phyloP scores from a whole-genome alignment of 192 early-diverging fungal species.

The Coemansia sp. region DNA sequence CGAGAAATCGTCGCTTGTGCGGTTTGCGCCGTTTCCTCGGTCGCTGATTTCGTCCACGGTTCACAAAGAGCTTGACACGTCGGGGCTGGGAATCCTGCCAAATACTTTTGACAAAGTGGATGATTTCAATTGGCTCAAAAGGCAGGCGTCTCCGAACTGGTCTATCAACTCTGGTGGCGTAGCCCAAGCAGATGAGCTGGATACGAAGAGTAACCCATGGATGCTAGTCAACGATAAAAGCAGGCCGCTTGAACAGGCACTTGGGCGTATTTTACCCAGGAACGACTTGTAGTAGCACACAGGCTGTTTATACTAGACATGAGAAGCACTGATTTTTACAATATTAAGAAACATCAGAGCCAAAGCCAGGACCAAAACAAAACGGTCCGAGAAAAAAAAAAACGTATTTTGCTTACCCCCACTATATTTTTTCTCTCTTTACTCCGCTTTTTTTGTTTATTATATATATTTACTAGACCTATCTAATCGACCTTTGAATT shows the following conservation, averaged over 20 bases:
- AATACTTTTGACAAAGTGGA: constrained; percentile 69
- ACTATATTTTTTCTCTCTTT: background rate
- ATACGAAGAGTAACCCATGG: no score
- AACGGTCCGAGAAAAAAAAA: no score
- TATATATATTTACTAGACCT: no score
- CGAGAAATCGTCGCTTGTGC: constrained; percentile 69
- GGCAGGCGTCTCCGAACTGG: constrained; percentile 82
- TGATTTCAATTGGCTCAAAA: constrained; percentile 89
- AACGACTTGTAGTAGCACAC: no score
- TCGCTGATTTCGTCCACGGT: constrained; percentile 37
- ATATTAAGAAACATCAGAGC: no score
- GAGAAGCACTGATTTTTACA: no score
- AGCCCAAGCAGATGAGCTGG: no score
- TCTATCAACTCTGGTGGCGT: background rate
- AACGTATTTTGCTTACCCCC: no score
- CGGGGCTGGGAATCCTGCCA: constrained; percentile 8
- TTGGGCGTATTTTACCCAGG: background rate
- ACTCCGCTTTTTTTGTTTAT: background rate
- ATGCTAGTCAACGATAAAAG: constrained; percentile 1
- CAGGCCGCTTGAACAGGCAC: background rate
- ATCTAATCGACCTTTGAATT: background rate
- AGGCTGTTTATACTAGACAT: no score
- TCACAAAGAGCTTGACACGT: constrained; percentile 7
- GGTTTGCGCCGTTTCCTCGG: constrained; percentile 64
- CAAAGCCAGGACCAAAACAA: background rate